phyloP scores from a whole-genome alignment of 192 early-diverging fungal species.

The Coemansia sp. region DNA sequence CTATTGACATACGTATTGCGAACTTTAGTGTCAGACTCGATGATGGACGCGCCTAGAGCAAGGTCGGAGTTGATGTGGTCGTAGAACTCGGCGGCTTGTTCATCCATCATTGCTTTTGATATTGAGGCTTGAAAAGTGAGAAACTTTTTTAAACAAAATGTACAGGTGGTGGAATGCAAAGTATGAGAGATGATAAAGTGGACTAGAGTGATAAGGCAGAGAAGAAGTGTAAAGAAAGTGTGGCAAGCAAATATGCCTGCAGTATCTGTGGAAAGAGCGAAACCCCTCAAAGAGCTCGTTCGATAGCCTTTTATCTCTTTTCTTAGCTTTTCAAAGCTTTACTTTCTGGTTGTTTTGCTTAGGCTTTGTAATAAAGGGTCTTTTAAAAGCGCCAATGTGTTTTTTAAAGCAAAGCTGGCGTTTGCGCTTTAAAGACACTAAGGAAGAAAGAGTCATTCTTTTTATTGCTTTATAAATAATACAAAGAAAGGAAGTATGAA shows the following conservation, averaged over 20 bases:
- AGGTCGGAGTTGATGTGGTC: neutral
- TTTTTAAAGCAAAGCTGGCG: neutral
- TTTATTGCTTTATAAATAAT: neutral
- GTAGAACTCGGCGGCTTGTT: conserved; percentile 1
- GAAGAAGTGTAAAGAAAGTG: neutral
- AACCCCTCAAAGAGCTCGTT: neutral
- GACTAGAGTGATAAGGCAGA: neutral
- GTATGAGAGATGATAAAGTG: neutral
- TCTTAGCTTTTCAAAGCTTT: neutral
- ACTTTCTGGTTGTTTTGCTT: neutral
- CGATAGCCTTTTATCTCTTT: neutral
- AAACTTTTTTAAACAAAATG: neutral
- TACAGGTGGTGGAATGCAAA: neutral
- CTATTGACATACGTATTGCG: neutral
- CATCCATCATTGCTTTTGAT: neutral
- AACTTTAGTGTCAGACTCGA: neutral
- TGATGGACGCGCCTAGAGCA: neutral
- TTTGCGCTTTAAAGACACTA: neutral
- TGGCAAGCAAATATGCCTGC: neutral
- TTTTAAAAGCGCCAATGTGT: neutral
- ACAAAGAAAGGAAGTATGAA: neutral
- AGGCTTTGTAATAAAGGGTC: neutral
- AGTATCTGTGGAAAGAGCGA: neutral
- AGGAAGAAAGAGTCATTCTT: neutral
- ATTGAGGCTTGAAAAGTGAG: neutral